Percentiles rank a stretch among this genome's conserved stretches.
These are phyloP conservation scores for Saccharomycopsis schoenii DNA, from an alignment of 805 yeast species.

Conservation along the genomic window DNA sequence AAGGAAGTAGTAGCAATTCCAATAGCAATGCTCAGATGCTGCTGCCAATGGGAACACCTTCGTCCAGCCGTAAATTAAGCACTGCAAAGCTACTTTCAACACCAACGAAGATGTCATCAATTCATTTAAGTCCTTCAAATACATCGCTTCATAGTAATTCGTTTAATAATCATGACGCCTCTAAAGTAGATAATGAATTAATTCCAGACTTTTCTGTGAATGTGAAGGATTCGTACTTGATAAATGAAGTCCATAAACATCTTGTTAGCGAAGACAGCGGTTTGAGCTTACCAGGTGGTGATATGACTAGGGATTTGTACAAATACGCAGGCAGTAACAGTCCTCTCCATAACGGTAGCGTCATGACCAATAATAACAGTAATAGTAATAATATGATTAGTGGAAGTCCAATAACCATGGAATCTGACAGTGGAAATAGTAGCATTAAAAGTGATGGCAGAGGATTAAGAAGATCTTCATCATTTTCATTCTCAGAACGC, in stretches of 20 bases:
- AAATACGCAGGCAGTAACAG: conserved; percentile 17
- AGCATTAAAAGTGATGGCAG: background rate
- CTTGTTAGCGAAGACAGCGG: conserved; percentile 19
- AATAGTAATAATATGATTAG: background rate
- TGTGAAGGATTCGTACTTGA: conserved; percentile 13
- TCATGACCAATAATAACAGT: conserved; percentile 1
- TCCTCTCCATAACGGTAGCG: background rate
- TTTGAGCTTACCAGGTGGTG: conserved; percentile 26
- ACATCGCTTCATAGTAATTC: conserved; percentile 13
- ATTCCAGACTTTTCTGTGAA: conserved; percentile 17
- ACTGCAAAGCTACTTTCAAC: conserved; percentile 12
- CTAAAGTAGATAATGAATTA: background rate
- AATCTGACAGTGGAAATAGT: background rate
- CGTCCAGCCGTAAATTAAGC: conserved; percentile 8
- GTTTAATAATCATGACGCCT: background rate
- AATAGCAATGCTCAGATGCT: background rate
- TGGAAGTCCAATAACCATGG: background rate
- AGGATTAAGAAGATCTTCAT: conserved; percentile 11
- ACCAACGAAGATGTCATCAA: conserved; percentile 11
- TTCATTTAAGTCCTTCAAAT: conserved; percentile 14
- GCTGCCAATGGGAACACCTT: background rate
- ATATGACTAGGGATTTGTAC: conserved; percentile 30
- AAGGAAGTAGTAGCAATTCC: background rate
- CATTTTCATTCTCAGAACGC: conserved; percentile 27
- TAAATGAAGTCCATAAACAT: conserved; percentile 18